Evolutionary conservation across 1,139 yeast genomes (phyloP).

Genomic region (Hemisphaericaspora xylofermentans): DNA sequence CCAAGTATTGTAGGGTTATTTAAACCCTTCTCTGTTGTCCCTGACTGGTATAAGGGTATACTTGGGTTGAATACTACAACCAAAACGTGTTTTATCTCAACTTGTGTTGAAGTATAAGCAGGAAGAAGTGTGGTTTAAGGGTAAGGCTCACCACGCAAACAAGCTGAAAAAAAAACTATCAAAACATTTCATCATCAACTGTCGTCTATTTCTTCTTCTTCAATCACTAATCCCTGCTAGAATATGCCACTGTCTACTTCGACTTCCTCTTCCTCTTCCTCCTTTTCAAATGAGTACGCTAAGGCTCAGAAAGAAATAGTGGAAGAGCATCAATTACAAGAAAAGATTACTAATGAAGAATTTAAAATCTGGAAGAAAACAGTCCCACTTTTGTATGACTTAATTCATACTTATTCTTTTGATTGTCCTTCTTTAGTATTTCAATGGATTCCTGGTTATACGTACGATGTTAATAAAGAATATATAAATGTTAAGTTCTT

Average conservation of each 20-base stretch:
- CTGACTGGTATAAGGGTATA: no score
- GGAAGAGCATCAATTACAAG: slow-evolving; percentile 47
- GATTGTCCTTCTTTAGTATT: slow-evolving; percentile 60
- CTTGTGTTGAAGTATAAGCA: no score
- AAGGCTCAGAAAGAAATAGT: slow-evolving; percentile 34
- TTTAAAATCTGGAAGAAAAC: slow-evolving; percentile 95
- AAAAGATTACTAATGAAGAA: slow-evolving; percentile 61
- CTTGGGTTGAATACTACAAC: no score
- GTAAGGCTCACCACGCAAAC: no score
- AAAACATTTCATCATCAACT: neutral
- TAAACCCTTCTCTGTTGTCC: no score
- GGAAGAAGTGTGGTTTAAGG: no score
- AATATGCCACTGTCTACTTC: slow-evolving; percentile 7
- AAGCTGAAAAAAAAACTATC: neutral
- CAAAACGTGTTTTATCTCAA: no score
- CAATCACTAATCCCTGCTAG: neutral
- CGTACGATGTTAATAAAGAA: slow-evolving; percentile 20
- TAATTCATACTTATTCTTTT: slow-evolving; percentile 66
- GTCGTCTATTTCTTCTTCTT: neutral
- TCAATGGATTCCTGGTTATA: slow-evolving; percentile 47
- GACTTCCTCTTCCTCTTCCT: neutral
- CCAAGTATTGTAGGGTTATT: no score
- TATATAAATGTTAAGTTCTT: slow-evolving; percentile 41
- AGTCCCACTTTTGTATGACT: slow-evolving; percentile 83
- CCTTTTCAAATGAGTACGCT: slow-evolving; percentile 16